Base-by-base conservation (phyloP, 2,329 filamentous ascomycete species). In the Trichoderma atroviride region DNA sequence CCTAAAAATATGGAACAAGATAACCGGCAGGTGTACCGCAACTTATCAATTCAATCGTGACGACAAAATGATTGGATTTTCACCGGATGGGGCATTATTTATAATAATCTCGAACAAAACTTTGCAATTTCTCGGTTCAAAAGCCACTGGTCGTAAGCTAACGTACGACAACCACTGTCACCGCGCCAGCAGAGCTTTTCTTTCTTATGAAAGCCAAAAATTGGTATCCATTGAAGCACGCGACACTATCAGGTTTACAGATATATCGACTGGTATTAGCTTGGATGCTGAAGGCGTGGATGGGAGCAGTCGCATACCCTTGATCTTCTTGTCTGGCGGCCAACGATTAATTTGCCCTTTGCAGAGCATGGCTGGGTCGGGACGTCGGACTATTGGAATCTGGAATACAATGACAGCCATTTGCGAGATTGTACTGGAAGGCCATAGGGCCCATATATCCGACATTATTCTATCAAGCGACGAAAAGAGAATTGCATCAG, bases 171-270 rank as follows among this genome's bases (percentile, higher is more conserved):
- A 4, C 5, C 14, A 58, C 31, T 40, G 2, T 16, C 37, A 40
- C 1, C 1, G 13, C 37, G 5, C 3, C 35, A 0, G 2, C 2
- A 19, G 4, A 16, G 1, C 16, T 11, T 7, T n/a, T 0, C 27
- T 65, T 57, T 65, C 35, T 24, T 35, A 35, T 1, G 4, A 65
- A 4, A 33, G 24, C 14, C 52, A 33, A 57, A 31, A 0, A 57
- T 2, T 65, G 3, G 35, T 9, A 4, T 53, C 40, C 7, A 1
- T 62, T 2, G 5, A 24, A 11, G 3, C 3, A 0, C 5, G 1
- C 5, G 3, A 4, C 4, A 33, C 2, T 2, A 47, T 65, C 0
- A 57, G 0, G 11, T 47, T 43, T 33, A 6, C 9, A 4, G 27
- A 65, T 10, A 24, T 40, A 16, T 11, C 29, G 7, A 43, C 62